Percentiles rank a stretch among this genome's conserved stretches.
Evolutionary conservation across 2,329 filamentous ascomycete genomes (phyloP).

Genomic region (Sarocladium brachiariae): DNA sequence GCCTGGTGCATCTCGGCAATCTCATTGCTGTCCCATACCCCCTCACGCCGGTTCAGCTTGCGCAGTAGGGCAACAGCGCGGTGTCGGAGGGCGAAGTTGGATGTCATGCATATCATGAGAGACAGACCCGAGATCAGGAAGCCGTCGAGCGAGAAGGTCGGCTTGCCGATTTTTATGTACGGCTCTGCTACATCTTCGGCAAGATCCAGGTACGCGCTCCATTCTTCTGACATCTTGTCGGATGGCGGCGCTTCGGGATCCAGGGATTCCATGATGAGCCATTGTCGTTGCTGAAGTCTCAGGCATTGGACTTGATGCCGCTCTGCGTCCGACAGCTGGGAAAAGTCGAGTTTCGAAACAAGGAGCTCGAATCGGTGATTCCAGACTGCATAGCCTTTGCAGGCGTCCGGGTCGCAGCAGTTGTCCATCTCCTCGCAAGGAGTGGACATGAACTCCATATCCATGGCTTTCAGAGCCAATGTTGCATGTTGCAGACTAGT

Average conservation of each 20-base stretch:
- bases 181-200: neutral
- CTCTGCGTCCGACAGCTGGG: neutral
- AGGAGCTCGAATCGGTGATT: neutral
- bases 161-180: neutral
- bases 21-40: conserved; percentile 18
- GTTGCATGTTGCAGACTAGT: neutral
- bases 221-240: neutral
- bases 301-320: neutral
- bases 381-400: neutral
- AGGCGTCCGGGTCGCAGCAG: neutral
- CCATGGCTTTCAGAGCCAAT: neutral
- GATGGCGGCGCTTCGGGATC: neutral
- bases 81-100: neutral
- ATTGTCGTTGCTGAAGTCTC: neutral
- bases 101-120: neutral
- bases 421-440: neutral
- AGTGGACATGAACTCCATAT: neutral
- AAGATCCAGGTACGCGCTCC: neutral
- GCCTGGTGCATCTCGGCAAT: conserved; percentile 15
- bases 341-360: neutral
- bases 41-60: conserved; percentile 15
- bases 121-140: neutral
- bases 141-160: neutral
- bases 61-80: conserved; percentile 15
- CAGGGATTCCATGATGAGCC: neutral